phyloP scores from a whole-genome alignment of 2,329 filamentous ascomycete species.

The Xylaria polymorpha region DNA sequence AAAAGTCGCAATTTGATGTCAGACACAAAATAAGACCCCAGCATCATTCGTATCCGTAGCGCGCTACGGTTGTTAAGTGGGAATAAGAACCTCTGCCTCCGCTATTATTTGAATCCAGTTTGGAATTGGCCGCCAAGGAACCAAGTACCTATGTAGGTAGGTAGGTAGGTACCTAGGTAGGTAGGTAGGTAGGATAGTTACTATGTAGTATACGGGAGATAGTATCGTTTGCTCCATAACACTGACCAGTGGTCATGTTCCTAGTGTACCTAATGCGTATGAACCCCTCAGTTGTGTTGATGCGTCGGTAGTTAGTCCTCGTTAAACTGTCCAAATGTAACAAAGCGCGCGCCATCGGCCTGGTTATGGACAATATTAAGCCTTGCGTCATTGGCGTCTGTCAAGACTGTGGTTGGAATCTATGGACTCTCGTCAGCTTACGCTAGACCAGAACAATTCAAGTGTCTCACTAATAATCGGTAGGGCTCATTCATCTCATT shows the following conservation, averaged over 20 bases:
- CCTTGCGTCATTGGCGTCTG: slow-evolving; percentile 2
- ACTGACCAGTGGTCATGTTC: background rate
- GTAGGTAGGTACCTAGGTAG: no score
- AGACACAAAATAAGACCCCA: slow-evolving; percentile 24
- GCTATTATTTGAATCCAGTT: slow-evolving; percentile 28
- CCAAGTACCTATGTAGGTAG: no score
- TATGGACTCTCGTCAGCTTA: slow-evolving; percentile 27
- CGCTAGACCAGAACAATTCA: slow-evolving; percentile 3
- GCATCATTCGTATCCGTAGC: slow-evolving; percentile 30
- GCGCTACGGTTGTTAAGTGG: slow-evolving; percentile 15
- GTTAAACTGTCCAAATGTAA: background rate
- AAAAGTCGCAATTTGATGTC: slow-evolving; percentile 30
- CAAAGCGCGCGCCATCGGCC: background rate
- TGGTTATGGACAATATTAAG: background rate
- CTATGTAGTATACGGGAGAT: no score
- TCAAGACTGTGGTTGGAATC: background rate
- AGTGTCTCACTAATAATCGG: slow-evolving; percentile 4
- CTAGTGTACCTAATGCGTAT: background rate
- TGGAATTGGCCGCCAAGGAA: slow-evolving; percentile 7
- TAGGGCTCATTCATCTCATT: slow-evolving; percentile 15
- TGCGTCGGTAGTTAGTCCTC: background rate
- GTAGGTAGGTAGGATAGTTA: no score
- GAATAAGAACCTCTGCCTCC: slow-evolving; percentile 13
- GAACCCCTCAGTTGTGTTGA: background rate
- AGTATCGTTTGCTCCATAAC: background rate